Evolutionary conservation across 2,329 filamentous ascomycete genomes (phyloP).

Genomic region (Balansia obtecta): DNA sequence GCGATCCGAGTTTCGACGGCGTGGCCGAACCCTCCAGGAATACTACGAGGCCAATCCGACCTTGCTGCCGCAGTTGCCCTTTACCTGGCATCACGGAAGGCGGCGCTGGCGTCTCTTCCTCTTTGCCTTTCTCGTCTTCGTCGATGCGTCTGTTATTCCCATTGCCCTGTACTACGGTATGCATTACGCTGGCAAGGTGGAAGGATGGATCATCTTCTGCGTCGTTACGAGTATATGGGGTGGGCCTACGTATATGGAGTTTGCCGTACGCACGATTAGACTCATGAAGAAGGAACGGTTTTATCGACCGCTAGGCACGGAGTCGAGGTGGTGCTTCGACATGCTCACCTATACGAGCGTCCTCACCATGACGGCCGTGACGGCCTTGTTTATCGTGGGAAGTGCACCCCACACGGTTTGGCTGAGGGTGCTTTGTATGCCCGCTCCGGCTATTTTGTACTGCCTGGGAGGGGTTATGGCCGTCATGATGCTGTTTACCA

Average conservation of each 20-base stretch:
- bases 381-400: conserved; percentile 35
- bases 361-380: conserved; percentile 35
- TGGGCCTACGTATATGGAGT: conserved; percentile 41
- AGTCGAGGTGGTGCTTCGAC: conserved; percentile 36
- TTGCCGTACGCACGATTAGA: conserved; percentile 34
- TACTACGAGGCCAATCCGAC: conserved; percentile 27
- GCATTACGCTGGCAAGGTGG: conserved; percentile 25
- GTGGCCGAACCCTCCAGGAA: conserved; percentile 23
- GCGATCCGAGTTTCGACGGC: conserved; percentile 20
- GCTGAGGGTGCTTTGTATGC: conserved; percentile 37
- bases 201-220: conserved; percentile 34
- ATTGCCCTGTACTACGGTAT: conserved; percentile 41
- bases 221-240: conserved; percentile 43
- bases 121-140: conserved; percentile 34
- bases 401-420: conserved; percentile 37
- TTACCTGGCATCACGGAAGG: conserved; percentile 28
- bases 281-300: conserved; percentile 35
- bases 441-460: conserved; percentile 37
- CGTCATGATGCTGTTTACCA: conserved; percentile 22
- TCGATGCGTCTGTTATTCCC: conserved; percentile 31
- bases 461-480: conserved; percentile 30
- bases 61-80: conserved; percentile 26
- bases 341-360: conserved; percentile 33
- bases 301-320: conserved; percentile 36
- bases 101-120: conserved; percentile 31